These are phyloP conservation scores for Pleurotus eryngii DNA, from an alignment of 768 basidiomycete genomes.

Conservation along the genomic window DNA sequence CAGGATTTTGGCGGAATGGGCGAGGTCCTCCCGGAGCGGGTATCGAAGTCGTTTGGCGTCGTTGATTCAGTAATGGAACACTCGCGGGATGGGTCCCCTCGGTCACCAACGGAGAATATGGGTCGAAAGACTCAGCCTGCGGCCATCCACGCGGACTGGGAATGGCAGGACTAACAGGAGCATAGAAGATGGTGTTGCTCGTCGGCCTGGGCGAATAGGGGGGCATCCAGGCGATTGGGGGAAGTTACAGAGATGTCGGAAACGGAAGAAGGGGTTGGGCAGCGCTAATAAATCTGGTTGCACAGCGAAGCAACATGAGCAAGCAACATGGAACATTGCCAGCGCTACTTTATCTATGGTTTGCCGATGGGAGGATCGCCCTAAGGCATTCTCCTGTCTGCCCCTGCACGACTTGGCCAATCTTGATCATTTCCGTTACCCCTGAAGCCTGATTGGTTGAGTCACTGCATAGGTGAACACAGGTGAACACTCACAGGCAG, in stretches of 20 bases:
- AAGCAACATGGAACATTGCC: constrained; percentile 4
- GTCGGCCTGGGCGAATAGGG: constrained; percentile 3
- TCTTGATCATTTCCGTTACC: background rate
- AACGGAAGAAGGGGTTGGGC: background rate
- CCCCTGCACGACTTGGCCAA: constrained; percentile 1
- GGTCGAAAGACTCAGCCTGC: background rate
- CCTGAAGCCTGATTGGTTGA: too few relatives aligned
- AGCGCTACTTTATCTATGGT: constrained; percentile 4
- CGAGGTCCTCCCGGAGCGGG: constrained; percentile 4
- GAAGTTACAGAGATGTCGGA: background rate
- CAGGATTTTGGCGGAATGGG: background rate
- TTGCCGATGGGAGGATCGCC: background rate
- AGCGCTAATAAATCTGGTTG: background rate
- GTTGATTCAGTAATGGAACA: background rate
- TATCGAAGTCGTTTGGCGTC: constrained; percentile 1
- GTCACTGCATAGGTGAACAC: too few relatives aligned
- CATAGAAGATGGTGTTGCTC: constrained; percentile 4
- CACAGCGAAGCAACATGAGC: constrained; percentile 3
- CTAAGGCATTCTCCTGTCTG: background rate
- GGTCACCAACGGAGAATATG: background rate
- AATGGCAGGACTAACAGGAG: background rate
- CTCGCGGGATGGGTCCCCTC: background rate
- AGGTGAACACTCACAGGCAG: too few relatives aligned
- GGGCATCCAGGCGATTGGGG: background rate
- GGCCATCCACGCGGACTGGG: background rate